A percentile compares a stretch with the other conserved stretches of the same genome.
Evolutionary conservation across 164 flowering plant genomes (phyloP).

Genomic region (Tetrastigma voinierianum): DNA sequence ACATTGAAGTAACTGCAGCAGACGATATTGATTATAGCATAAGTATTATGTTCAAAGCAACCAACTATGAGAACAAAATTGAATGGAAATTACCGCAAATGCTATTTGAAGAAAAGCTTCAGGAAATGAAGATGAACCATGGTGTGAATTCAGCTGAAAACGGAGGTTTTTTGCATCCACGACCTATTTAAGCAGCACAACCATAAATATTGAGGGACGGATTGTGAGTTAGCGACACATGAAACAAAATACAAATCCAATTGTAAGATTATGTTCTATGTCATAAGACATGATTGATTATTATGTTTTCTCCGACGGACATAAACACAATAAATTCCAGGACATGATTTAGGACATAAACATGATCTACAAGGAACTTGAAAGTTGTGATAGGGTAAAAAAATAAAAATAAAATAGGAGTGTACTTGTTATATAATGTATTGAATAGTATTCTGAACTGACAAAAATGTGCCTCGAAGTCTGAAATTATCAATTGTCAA

Average conservation of each 20-base stretch:
- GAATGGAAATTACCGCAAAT: slow-evolving; percentile 70
- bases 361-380: background rate
- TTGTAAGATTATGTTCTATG: background rate
- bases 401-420: too few relatives aligned
- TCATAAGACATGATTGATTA: background rate
- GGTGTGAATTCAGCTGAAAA: slow-evolving; percentile 55
- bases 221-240: background rate
- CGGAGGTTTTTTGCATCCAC: slow-evolving; percentile 91
- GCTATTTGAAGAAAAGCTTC: slow-evolving; percentile 86
- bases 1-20: too few relatives aligned
- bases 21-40: background rate
- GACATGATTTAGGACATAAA: background rate
- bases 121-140: slow-evolving; percentile 64
- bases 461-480: too few relatives aligned
- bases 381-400: background rate
- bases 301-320: background rate
- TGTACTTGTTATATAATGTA: too few relatives aligned
- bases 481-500: background rate
- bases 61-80: background rate
- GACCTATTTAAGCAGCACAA: slow-evolving; percentile 44
- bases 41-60: background rate
- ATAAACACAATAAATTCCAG: background rate
- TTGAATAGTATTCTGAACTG: too few relatives aligned
- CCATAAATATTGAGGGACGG: background rate
- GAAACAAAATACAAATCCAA: background rate